Evolutionary conservation across 257 asterid genomes (phyloP).

Genomic region (Plantago elongata): DNA sequence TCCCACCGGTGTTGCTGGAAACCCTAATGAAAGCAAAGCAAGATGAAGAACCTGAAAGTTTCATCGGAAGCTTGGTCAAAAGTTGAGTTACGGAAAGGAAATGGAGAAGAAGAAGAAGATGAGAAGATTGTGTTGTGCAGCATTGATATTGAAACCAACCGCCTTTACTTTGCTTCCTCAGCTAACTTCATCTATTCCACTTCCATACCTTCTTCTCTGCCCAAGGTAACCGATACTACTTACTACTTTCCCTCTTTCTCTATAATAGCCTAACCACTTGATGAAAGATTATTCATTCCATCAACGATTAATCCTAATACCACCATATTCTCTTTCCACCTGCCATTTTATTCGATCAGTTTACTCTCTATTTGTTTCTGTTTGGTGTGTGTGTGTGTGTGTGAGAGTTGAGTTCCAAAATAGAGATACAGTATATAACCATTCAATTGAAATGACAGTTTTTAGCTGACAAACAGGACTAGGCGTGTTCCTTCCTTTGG

Average conservation of each 20-base stretch:
- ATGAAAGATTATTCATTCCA: too few species aligned
- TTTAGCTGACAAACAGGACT: too few species aligned
- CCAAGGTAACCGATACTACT: slow-evolving; percentile 23
- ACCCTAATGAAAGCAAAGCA: slow-evolving; percentile 11
- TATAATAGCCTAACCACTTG: too few species aligned
- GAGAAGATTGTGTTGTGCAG: slow-evolving; percentile 54
- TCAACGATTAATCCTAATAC: too few species aligned
- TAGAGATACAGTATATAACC: too few species aligned
- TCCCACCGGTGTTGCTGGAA: neutral
- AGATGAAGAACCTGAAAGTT: slow-evolving; percentile 74
- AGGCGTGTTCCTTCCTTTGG: too few species aligned
- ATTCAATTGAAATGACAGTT: too few species aligned
- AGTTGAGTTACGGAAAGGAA: slow-evolving; percentile 37
- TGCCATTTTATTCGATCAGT: too few species aligned
- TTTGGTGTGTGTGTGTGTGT: too few species aligned
- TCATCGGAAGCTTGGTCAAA: slow-evolving; percentile 48
- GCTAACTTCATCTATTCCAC: slow-evolving; percentile 57
- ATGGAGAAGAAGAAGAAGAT: slow-evolving; percentile 42
- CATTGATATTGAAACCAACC: slow-evolving; percentile 72
- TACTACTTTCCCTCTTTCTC: neutral
- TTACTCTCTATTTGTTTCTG: too few species aligned
- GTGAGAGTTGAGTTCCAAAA: too few species aligned
- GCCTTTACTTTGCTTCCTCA: slow-evolving; percentile 75
- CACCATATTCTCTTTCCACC: too few species aligned
- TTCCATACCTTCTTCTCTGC: slow-evolving; percentile 41